Base-by-base conservation (phyloP, 306 rosid genomes). In the Cyamopsis tetragonoloba region DNA sequence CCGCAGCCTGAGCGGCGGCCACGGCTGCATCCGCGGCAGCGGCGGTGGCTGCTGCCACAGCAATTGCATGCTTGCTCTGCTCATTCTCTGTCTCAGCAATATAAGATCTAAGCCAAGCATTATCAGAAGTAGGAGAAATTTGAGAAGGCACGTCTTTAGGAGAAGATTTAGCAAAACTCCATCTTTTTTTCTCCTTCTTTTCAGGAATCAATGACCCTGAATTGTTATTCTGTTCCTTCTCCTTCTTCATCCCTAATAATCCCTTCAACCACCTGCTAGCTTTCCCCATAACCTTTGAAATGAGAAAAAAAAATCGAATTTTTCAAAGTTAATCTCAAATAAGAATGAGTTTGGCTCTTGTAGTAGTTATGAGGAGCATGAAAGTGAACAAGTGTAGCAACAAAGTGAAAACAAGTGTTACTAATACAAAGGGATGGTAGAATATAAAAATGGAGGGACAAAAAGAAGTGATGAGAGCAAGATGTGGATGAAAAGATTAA, bases 41-140 rank as follows among this genome's bases (percentile, higher is more conserved):
- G 0, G 99, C 92, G 0, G 99, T 86, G n/a, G 99, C 99, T 0
- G 96, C 97, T 4, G 99, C 99, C 13, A 95, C 96, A 0, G 99
- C 99, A 82, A 90, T 88, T 34, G 97, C 99, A 79, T 90, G 97
- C 68, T 90, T 88, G 70, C 79, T 88, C 69, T 88, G 96, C 42
- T 95, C 89, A 48, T 68, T 82, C 56, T 81, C 92, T 3, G 96
- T 77, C 3, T 88, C 87, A 11, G 83, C 61, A 18, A 84, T 62
- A 32, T 83, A 93, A 68, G 96, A 84, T 85, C 86, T 83, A 62
- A 86, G 80, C 96, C 95, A 85, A 38, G 88, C 70, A 2, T 76
- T 28, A 65, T 84, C 83, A 3, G 39, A 41, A 55, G 74, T 15
- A 23, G 22, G 8, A 20, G 64, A 13, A 48, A 17, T 46, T 14